Base-by-base conservation (phyloP, 257 asterid genomes). In the Gentiana dahurica region DNA sequence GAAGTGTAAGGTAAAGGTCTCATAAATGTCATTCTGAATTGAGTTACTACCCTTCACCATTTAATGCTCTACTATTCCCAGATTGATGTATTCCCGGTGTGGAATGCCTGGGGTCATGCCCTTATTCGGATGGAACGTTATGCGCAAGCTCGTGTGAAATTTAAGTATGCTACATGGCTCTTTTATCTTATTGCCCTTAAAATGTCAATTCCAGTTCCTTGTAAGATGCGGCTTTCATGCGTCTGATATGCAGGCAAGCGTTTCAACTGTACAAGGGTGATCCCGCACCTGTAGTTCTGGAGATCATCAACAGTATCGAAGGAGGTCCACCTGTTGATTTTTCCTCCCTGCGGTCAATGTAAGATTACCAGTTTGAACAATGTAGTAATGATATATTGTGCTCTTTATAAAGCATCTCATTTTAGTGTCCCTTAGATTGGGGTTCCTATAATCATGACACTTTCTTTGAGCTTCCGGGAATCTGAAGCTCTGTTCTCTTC, bases 31-130 rank as follows among this genome's bases (percentile, higher is more conserved):
- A 24, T 34, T 13, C 46, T 58, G 41, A 11, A 34, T 49, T 12
- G 8, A 41, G 46, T 41, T 2, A 41, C 6, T 41, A 10, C 34
- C n/a, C 34, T 5, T 38, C 12, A 39, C 15, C 46, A 38, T n/a
- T 53, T 11, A n/a, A n/a, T 54, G 49, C 12, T 55, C 49, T 36
- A 46, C 33, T 58, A 47, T 69, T 47, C 69, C 68, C 81, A 91
- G 98, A 85, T 91, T 64, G 98, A 87, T 57, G 86, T 83, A 62
- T 82, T 85, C 65, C 95, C 96, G 37, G 98, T 85, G 56, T 91
- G 98, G 98, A 82, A 65, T 70, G 81, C 96, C 53, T 91, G 98
- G 98, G 96, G 98, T 52, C 96, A 78, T 76, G 95, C 98, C 61
- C 82, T 91, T 61, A 77, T 91, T 64, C 80, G 93, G 71, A 91